phyloP scores from a whole-genome alignment of 2,329 filamentous ascomycete species.

The Aspergillus melleus region DNA sequence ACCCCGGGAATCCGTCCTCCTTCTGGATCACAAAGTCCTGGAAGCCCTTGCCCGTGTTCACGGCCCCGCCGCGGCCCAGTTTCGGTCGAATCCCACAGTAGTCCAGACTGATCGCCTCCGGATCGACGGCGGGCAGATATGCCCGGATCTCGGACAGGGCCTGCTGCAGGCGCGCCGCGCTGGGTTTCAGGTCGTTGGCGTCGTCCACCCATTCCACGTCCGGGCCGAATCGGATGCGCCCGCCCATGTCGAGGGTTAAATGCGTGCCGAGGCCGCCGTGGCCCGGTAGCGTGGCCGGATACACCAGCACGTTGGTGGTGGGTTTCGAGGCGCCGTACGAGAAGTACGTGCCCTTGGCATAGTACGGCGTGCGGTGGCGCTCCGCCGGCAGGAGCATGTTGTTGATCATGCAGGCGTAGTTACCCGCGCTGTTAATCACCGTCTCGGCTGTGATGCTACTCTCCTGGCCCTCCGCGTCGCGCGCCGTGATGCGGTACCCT shows the following conservation, averaged over 20 bases:
- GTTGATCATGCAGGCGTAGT: conserved; percentile 71
- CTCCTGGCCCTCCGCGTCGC: conserved; percentile 34
- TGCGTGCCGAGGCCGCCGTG: conserved; percentile 90
- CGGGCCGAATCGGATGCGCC: conserved; percentile 85
- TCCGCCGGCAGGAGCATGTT: conserved; percentile 70
- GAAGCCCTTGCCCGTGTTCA: conserved; percentile 61
- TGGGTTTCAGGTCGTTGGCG: conserved; percentile 69
- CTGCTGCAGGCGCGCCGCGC: conserved; percentile 59
- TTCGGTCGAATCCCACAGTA: conserved; percentile 94
- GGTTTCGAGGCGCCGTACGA: conserved; percentile 70
- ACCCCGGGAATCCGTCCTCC: conserved; percentile 77
- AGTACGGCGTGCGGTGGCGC: conserved; percentile 65
- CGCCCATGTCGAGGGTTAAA: conserved; percentile 83
- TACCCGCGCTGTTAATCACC: conserved; percentile 81
- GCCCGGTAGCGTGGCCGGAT: conserved; percentile 81
- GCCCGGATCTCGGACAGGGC: conserved; percentile 73
- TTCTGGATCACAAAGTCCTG: conserved; percentile 79
- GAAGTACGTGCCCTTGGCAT: conserved; percentile 95
- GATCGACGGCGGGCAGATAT: conserved; percentile 76
- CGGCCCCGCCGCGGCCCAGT: conserved; percentile 62
- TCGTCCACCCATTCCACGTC: conserved; percentile 89
- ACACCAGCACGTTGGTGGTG: conserved; percentile 71
- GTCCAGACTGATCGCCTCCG: conserved; percentile 67
- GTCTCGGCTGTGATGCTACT: conserved; percentile 69
- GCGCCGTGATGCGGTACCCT: conserved; percentile 70